phyloP scores from a whole-genome alignment of 108 stramenopile genomes.

The Cyclotella choctawhatcheeana region DNA sequence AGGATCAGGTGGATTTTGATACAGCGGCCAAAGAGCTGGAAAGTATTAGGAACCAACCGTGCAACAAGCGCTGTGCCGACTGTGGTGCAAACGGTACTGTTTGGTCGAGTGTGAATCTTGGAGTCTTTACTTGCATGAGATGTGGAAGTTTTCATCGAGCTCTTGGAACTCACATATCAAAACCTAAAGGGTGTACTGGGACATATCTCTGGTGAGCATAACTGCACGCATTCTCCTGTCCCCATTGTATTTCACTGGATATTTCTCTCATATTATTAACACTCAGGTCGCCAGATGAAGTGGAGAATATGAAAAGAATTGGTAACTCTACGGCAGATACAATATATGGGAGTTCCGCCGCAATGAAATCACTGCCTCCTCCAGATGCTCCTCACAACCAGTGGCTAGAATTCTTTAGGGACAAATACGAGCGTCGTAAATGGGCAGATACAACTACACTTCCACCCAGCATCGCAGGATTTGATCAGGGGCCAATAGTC shows the following conservation, averaged over 20 bases:
- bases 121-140: slow-evolving; percentile 72
- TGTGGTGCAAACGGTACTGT: slow-evolving; percentile 31
- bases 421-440: slow-evolving; percentile 40
- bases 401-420: slow-evolving; percentile 37
- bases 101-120: slow-evolving; percentile 59
- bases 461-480: not conserved
- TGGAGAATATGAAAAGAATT: slow-evolving; percentile 33
- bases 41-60: slow-evolving; percentile 27
- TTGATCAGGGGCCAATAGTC: too few species aligned
- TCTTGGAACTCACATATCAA: slow-evolving; percentile 79
- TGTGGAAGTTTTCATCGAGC: slow-evolving; percentile 82
- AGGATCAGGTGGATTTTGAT: slow-evolving; percentile 33
- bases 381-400: slow-evolving; percentile 18
- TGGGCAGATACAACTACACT: not conserved
- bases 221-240: not conserved
- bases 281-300: slow-evolving; percentile 43
- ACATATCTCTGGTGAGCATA: slow-evolving; percentile 22
- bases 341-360: slow-evolving; percentile 19
- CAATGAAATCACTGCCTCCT: slow-evolving; percentile 2
- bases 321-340: slow-evolving; percentile 34
- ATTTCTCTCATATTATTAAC: too few species aligned
- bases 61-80: slow-evolving; percentile 51
- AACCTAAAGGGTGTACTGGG: slow-evolving; percentile 58
- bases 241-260: not conserved
- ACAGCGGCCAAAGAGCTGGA: slow-evolving; percentile 14